Conservation (phyloP, 1,284 basidiomycete genomes). For the Filobasidium uniguttulatum region DNA sequence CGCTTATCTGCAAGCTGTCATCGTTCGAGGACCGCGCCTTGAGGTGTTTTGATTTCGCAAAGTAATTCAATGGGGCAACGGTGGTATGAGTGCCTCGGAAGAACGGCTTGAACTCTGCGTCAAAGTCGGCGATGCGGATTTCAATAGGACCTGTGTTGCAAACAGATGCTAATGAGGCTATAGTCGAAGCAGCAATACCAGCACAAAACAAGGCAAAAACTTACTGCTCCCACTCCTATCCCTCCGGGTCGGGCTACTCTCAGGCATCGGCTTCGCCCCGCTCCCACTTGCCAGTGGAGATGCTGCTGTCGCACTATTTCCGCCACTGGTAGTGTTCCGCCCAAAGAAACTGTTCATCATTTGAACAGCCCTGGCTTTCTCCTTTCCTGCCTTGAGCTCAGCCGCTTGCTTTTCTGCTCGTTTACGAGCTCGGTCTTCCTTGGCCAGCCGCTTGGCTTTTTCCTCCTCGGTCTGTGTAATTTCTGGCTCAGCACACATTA, state of each 20-base stretch:
- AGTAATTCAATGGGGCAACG: slow-evolving; percentile 23
- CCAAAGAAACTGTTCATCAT: neutral
- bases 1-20: too few relatives aligned
- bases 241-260: neutral
- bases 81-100: slow-evolving; percentile 19
- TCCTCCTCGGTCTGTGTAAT: slow-evolving; percentile 10
- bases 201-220: slow-evolving; percentile 13
- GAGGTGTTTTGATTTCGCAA: neutral
- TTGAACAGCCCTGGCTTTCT: neutral
- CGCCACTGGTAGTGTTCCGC: neutral
- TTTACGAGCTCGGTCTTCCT: slow-evolving; percentile 2
- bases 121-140: slow-evolving; percentile 24
- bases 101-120: slow-evolving; percentile 22
- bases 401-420: slow-evolving; percentile 6
- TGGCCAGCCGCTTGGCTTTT: neutral
- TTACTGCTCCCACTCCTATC: slow-evolving; percentile 6
- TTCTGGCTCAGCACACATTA: neutral
- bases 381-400: slow-evolving; percentile 8
- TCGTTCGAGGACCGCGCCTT: too few relatives aligned
- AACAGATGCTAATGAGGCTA: too few relatives aligned
- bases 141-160: too few relatives aligned
- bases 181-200: slow-evolving; percentile 18
- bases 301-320: neutral
- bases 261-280: neutral
- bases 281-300: neutral